Evolutionary conservation across 2,329 filamentous ascomycete species (phyloP), one percentile per base, ranked within the genome.

Genomic region (Phialemoniopsis sp.): DNA sequence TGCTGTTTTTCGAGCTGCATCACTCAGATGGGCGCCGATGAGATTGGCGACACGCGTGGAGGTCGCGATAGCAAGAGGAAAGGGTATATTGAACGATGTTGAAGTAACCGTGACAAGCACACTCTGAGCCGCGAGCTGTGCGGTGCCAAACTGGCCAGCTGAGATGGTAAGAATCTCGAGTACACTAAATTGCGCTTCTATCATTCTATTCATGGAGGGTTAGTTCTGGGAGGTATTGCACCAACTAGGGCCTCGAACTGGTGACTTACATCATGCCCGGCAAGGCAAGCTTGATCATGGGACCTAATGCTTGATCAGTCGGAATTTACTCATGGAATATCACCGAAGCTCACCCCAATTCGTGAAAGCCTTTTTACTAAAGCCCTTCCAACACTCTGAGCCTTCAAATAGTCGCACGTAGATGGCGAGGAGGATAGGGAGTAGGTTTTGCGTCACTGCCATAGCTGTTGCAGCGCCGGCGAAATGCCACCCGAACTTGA

Each of bases 391-490:
- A 67, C 89, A 94, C 53, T 89, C 78, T 37, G 72, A 72, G 7
- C 89, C 88, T 44, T 81, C 78, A 36, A 89, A 56, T 55, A 89
- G 87, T 40, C 76, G 72, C 30, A 94, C 81, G 58, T 94, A 95
- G 13, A 86, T 63, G 55, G 91, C 80, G 2, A 95, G 74, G n/a
- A 87, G 66, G 2, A 90, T 38, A 0, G 88, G 87, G 40, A 95
- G 76, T 12, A 94, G 69, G 52, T 76, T 89, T 53, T 91, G 85
- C 0, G 85, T 89, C 38, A 91, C 78, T 41, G 78, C 79, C 10
- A 94, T 85, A 6, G 89, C 87, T 38, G 89, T 82, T 0, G 89
- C 88, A 5, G 89, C 89, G 17, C 89, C 89, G 39, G 89, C 67
- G 55, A 90, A 95, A 14, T 81, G 85, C 71, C 76, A 77, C 41